Conservation (phyloP, 2,329 filamentous ascomycete species). For the Talaromyces piceae region DNA sequence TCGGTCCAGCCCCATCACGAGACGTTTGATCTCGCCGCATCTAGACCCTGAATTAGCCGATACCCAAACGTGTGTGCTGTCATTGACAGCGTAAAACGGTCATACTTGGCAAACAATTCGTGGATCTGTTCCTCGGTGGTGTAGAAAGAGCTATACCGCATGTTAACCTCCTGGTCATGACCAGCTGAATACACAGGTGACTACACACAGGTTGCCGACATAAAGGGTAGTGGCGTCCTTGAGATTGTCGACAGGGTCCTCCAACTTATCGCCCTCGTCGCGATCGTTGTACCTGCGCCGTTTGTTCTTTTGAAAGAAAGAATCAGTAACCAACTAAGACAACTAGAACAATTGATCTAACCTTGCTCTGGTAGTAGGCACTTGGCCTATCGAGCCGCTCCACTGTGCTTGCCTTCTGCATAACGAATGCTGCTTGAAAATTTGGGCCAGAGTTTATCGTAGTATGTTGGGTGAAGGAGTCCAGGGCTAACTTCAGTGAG, state of each 20-base stretch:
- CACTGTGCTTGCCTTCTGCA: slow-evolving; percentile 53
- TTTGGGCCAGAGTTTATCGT: no score
- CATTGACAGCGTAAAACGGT: background rate
- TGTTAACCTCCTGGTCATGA: background rate
- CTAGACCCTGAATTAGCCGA: slow-evolving; percentile 24
- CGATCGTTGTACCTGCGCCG: slow-evolving; percentile 49
- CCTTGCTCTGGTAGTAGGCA: slow-evolving; percentile 82
- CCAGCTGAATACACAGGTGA: slow-evolving; percentile 6
- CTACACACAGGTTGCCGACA: slow-evolving; percentile 79
- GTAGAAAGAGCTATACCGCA: slow-evolving; percentile 67
- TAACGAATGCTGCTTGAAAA: slow-evolving; percentile 10
- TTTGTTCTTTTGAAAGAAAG: slow-evolving; percentile 54
- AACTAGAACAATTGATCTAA: slow-evolving; percentile 34
- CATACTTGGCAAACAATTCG: slow-evolving; percentile 82
- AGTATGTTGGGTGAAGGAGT: background rate
- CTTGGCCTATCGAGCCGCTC: slow-evolving; percentile 90
- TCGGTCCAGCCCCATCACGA: slow-evolving; percentile 95
- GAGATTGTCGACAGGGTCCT: slow-evolving; percentile 68
- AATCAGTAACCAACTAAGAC: slow-evolving; percentile 9
- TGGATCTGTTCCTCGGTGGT: slow-evolving; percentile 99
- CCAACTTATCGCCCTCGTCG: slow-evolving; percentile 51
- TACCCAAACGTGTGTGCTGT: background rate
- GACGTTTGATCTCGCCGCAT: slow-evolving; percentile 92
- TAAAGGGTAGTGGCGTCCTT: slow-evolving; percentile 90
- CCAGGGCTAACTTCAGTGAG: background rate